Conservation (phyloP, 2,329 filamentous ascomycete species). For the Trichothecium sympodiale region DNA sequence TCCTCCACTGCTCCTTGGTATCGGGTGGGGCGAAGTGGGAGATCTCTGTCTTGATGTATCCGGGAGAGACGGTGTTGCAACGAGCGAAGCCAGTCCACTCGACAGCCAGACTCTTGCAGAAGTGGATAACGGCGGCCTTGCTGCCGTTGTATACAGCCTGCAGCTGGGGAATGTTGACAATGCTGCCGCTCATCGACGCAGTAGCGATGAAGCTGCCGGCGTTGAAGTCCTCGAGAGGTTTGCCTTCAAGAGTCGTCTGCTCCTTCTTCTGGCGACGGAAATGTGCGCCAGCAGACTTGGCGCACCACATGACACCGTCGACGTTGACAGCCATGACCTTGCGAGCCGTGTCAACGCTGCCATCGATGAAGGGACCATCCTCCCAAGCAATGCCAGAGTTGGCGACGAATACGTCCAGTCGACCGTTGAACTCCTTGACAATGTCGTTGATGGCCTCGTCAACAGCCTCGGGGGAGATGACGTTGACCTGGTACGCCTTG, state of each 20-base stretch:
- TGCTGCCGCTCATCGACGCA: constrained; percentile 67
- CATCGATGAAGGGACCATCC: constrained; percentile 56
- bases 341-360: constrained; percentile 50
- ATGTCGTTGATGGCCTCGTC: constrained; percentile 38
- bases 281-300: constrained; percentile 55
- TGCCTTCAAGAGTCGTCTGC: constrained; percentile 50
- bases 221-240: constrained; percentile 46
- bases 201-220: constrained; percentile 68
- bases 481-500: constrained; percentile 52
- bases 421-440: constrained; percentile 57
- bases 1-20: constrained; percentile 62
- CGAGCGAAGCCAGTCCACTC: constrained; percentile 70
- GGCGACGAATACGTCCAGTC: constrained; percentile 68
- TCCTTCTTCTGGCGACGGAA: constrained; percentile 62
- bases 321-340: constrained; percentile 62
- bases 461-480: constrained; percentile 41
- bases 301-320: constrained; percentile 69
- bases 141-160: constrained; percentile 66
- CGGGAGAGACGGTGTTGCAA: constrained; percentile 61
- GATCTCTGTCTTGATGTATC: constrained; percentile 68
- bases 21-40: constrained; percentile 52
- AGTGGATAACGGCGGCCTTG: constrained; percentile 53
- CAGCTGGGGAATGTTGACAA: constrained; percentile 66
- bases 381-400: constrained; percentile 70
- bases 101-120: constrained; percentile 55